Base-by-base conservation (phyloP, 805 yeast genomes). In the Yarrowia osloensis region DNA sequence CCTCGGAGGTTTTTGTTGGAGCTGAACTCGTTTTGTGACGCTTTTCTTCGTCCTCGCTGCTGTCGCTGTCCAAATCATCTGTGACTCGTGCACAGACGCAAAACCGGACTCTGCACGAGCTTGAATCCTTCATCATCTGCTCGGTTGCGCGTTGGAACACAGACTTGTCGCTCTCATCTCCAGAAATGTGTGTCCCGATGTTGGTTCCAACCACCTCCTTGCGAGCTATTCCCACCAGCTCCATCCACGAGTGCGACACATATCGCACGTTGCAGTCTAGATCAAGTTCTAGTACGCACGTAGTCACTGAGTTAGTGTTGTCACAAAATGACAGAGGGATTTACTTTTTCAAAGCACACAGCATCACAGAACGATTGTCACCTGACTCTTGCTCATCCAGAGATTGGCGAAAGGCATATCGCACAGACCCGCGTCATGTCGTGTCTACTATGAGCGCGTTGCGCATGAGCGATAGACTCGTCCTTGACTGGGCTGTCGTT, bases 261-360 rank as follows among this genome's bases (percentile, higher is more conserved):
- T 89, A 90, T 66, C 84, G 83, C n/a, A 95, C 87, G 37, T 82
- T 85, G 33, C 97, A 91, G 72, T 88, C 88, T 74, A 91, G 77
- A 73, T 88, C 93, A 69, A 95, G 78, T 76, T 94, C 99, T 77
- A 94, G 78, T 3, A 94, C 88, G 63, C 63, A 57, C 63, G 63
- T 57, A 28, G 63, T 57, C 49, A 39, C 63, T 57, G 49, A 22
- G 63, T 57, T 57, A 57, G 63, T 24, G 24, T 9, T 3, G 21
- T n/a, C n/a, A n/a, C n/a, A n/a, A n/a, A n/a, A n/a, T n/a, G n/a
- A n/a, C n/a, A n/a, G n/a, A n/a, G n/a, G n/a, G n/a, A n/a, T n/a
- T n/a, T n/a, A n/a, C n/a, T n/a, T n/a, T 28, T 28, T 8, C 31
- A 28, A 6, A 17, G 17, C 19, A 13, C 19, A 0, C 15, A 35